phyloP scores from a whole-genome alignment of 2,329 filamentous ascomycete species.

The Hypoxylon sp. region DNA sequence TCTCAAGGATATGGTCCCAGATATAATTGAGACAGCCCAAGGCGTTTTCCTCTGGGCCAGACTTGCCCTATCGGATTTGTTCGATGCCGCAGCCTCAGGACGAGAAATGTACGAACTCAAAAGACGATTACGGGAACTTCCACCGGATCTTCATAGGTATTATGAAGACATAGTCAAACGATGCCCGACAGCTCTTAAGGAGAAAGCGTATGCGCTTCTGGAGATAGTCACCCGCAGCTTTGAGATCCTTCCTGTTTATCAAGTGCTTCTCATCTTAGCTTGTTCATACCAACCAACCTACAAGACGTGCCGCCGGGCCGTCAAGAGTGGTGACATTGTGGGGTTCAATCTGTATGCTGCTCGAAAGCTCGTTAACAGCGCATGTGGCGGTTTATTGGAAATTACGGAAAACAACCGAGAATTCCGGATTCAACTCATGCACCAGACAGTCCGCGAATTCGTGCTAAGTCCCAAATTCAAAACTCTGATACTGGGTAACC shows the following conservation, averaged over 20 bases:
- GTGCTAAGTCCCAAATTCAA: conserved; percentile 1
- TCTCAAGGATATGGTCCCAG: neutral
- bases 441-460: conserved; percentile 9
- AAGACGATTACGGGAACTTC: neutral
- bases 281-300: neutral
- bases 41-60: conserved; percentile 11
- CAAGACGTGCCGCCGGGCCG: neutral
- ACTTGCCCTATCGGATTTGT: neutral
- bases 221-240: conserved; percentile 1
- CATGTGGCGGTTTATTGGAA: neutral
- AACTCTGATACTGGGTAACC: neutral
- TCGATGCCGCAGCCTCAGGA: neutral
- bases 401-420: neutral
- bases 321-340: neutral
- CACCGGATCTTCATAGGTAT: conserved; percentile 4
- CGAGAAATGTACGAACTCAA: neutral
- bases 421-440: conserved; percentile 7
- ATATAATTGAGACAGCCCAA: neutral
- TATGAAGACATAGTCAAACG: conserved; percentile 7
- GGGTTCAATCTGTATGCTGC: neutral
- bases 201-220: conserved; percentile 1
- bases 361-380: neutral
- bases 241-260: neutral
- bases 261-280: neutral
- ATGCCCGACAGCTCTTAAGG: neutral